Evolutionary conservation across 345 rosid genomes (phyloP), one percentile per base, ranked within the genome.

Genomic region (Physaria fendleri): DNA sequence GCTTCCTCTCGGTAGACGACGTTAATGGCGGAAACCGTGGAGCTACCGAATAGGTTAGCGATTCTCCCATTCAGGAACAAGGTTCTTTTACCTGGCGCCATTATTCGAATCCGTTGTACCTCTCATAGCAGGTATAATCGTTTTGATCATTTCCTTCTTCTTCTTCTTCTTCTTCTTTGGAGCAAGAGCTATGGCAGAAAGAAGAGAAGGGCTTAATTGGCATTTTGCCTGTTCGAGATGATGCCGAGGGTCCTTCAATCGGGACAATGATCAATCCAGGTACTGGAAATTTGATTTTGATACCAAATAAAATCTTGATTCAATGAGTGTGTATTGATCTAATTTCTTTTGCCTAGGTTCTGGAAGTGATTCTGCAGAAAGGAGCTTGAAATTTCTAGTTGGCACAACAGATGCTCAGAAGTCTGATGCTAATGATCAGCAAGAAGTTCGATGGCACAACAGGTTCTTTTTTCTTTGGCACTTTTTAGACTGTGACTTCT

Each of bases 131-230:
- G 95, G 95, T 85, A 32, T 2, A 4, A 6, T n/a, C 34, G 21
- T 10, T 23, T 60, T 14, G 37, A 30, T 49, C 56, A 27, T 35
- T 5, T 5, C 20, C 27, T 12, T 18, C 23, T 13, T 38, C 29
- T 30, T 54, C 17, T 18, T 25, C 33, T 39, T 55, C 6, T 10
- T 9, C 12, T 44, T 51, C 41, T n/a, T 67, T 93, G 80, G 99
- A 89, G 82, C 99, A 89, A 74, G 99, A 93, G 67, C 78, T 93
- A 30, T 93, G 99, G 99, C 99, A 93, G 82, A 82, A 91, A 43
- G 99, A 89, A 60, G 97, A 89, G 76, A 93, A 87, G 54, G 99
- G 99, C 10, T 62, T 93, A 66, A 89, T 93, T 16, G 99, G 99
- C 39, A 85, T 93, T 76, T 62, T 93, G 32, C 99, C 99, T 12